Base-by-base conservation (phyloP, 257 asterid species). In the Ocimum tenuiflorum region DNA sequence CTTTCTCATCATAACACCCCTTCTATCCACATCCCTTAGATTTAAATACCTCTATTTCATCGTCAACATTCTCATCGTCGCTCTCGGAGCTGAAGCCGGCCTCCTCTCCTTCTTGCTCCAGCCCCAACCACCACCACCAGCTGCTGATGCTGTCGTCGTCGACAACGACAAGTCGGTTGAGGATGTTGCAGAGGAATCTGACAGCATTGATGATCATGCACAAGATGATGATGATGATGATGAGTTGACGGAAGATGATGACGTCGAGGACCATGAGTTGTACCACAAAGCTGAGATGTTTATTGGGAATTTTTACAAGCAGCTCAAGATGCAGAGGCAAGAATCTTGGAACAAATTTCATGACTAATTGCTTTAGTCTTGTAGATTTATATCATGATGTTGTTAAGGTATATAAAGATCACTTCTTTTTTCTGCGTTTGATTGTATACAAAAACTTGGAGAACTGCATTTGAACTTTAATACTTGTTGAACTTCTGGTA, bases 311-410 rank as follows among this genome's bases (percentile, higher is more conserved):
- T 87, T 87, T 53, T 82, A 87, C 56, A 73, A 75, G 60, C 81
- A 87, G 15, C 48, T 87, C 75, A 86, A 79, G 76, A 82, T 86
- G 80, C 95, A 86, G 69, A 82, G 88, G 53, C 84, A 86, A 59
- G 81, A 80, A 1, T 81, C 89, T 0, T 71, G 81, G 85, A 79
- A 71, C 22, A 81, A 74, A n/a, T 24, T 22, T 23, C n/a, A 8
- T 17, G 22, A 22, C 19, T 27, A 27, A 27, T 27, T 27, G 2
- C 2, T 27, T 27, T 27, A 27, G 31, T 27, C 4, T 27, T 27
- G 31, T 27, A 27, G 31, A 27, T 27, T 27, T 27, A 27, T 27
- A 2, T 1, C 4, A 27, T 27, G 2, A 27, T 1, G 31, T 27
- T 27, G 31, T 27, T 27, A 27, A n/a, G n/a, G n/a, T 27, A 27